Conservation (phyloP, 768 basidiomycete species). For the Termitomyces sp. region DNA sequence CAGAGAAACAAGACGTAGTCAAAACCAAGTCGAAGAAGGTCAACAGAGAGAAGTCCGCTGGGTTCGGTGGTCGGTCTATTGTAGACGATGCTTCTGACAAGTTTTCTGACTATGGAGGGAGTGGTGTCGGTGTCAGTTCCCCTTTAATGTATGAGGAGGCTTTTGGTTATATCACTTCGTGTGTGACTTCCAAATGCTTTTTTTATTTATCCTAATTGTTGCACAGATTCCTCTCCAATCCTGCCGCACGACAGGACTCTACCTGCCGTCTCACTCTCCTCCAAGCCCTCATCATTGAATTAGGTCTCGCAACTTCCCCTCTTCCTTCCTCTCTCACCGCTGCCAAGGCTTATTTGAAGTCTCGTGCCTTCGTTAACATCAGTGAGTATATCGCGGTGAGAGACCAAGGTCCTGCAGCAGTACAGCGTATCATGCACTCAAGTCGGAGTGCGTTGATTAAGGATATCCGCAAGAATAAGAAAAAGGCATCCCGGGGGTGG, state of each 20-base stretch:
- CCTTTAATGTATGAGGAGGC: conserved; percentile 52
- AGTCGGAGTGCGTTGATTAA: conserved; percentile 56
- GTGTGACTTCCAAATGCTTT: conserved; percentile 23
- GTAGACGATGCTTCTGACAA: conserved; percentile 49
- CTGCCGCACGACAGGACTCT: conserved; percentile 34
- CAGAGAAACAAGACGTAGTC: neutral
- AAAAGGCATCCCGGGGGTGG: conserved; percentile 42
- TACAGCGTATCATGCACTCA: conserved; percentile 58
- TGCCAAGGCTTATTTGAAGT: conserved; percentile 64
- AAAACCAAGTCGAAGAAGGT: neutral
- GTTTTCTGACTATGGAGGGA: conserved; percentile 31
- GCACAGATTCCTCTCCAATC: conserved; percentile 47
- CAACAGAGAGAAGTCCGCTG: conserved; percentile 9
- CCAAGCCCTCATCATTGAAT: conserved; percentile 71
- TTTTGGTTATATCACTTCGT: conserved; percentile 56
- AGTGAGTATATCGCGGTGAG: conserved; percentile 68
- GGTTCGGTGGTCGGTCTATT: conserved; percentile 34
- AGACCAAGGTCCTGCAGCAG: conserved; percentile 53
- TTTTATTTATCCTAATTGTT: neutral
- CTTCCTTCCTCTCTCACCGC: conserved; percentile 59
- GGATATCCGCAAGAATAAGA: conserved; percentile 42
- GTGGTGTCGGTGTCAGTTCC: conserved; percentile 16
- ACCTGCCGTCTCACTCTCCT: conserved; percentile 54
- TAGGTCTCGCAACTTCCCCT: conserved; percentile 51
- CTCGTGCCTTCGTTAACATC: conserved; percentile 65